Evolutionary conservation across 2,329 filamentous ascomycete genomes (phyloP), one percentile per base, ranked within the genome.

Genomic region (Aspergillus carbonarius): DNA sequence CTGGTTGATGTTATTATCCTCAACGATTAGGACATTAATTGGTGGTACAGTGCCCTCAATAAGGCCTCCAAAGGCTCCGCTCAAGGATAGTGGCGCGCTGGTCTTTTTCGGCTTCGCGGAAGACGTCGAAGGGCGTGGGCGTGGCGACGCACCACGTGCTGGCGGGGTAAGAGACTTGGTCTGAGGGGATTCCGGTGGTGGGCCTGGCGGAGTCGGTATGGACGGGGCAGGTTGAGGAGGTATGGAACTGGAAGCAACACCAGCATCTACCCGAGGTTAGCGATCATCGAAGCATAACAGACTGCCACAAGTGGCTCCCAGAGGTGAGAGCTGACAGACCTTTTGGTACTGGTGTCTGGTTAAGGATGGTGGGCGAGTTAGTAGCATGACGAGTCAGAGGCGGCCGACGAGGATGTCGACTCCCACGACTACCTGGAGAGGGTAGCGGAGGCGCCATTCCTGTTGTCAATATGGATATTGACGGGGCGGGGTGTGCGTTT

Each of bases 1-100:
- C 66, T 98, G 81, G 72, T 98, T 99, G 82, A 99, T 98, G 63
- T 95, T 92, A 75, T 99, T 99, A 78, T 99, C 95, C 79, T 99
- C 95, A 13, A 99, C 95, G 60, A 99, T 96, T 44, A 99, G 82
- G 7, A 98, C 93, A 67, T 96, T 98, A 78, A 99, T 98, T 1
- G 95, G 93, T 7, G 95, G 95, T 0, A 98, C 92, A 1, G 88
- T 88, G 55, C 88, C 89, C 66, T 93, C 92, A 27, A 96, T 83
- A 68, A 91, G 82, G 30, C 85, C 87, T 4, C 87, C 81, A 25
- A 60, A 89, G 70, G 69, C 72, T 8, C 72, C 70, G 51, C 70
- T 68, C n/a, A 68, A 53, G 18, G 66, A 58, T 35, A 71, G 72
- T 52, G 68, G 65, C 57, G 60, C 69, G 58, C 70, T 72, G 50